phyloP scores from a whole-genome alignment of 176 grass and related monocot genomes.

The Oryza punctata region DNA sequence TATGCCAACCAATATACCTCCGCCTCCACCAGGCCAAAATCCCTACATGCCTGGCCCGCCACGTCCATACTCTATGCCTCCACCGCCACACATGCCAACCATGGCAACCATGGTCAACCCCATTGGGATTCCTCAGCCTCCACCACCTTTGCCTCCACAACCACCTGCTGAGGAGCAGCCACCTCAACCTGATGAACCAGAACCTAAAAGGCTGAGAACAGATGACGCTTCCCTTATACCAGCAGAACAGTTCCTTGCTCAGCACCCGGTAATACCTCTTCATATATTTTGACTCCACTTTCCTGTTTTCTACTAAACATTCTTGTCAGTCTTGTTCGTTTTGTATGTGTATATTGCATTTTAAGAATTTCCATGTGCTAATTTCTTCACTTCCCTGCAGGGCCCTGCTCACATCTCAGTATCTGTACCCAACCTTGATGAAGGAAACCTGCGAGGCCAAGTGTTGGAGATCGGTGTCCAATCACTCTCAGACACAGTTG shows the following conservation, averaged over 20 bases:
- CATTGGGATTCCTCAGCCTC: slow-evolving; percentile 60
- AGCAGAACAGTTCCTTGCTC: slow-evolving; percentile 82
- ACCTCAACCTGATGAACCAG: slow-evolving; percentile 90
- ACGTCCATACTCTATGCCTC: slow-evolving; percentile 56
- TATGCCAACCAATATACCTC: slow-evolving; percentile 60
- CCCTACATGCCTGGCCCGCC: slow-evolving; percentile 66
- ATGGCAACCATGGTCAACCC: slow-evolving; percentile 56
- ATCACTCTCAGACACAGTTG: slow-evolving; percentile 80
- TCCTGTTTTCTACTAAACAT: slow-evolving; percentile 1
- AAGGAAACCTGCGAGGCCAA: slow-evolving; percentile 97
- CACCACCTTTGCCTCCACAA: slow-evolving; percentile 74
- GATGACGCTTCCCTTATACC: slow-evolving; percentile 87
- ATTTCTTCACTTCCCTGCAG: slow-evolving; percentile 45
- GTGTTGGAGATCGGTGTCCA: slow-evolving; percentile 77
- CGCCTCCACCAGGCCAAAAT: slow-evolving; percentile 65
- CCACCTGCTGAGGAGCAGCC: slow-evolving; percentile 85
- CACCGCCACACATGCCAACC: slow-evolving; percentile 53
- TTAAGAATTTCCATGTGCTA: slow-evolving; percentile 27
- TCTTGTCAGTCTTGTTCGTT: not conserved
- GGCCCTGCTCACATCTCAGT: slow-evolving; percentile 74
- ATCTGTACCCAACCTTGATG: slow-evolving; percentile 86
- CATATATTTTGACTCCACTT: not conserved
- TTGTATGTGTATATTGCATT: not conserved
- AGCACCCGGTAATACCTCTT: slow-evolving; percentile 71
- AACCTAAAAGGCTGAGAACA: slow-evolving; percentile 84